Percentiles rank a stretch among this genome's conserved stretches.
phyloP scores from a whole-genome alignment of 2,329 filamentous ascomycete genomes.

The Paracorniculantispora psalliotae region DNA sequence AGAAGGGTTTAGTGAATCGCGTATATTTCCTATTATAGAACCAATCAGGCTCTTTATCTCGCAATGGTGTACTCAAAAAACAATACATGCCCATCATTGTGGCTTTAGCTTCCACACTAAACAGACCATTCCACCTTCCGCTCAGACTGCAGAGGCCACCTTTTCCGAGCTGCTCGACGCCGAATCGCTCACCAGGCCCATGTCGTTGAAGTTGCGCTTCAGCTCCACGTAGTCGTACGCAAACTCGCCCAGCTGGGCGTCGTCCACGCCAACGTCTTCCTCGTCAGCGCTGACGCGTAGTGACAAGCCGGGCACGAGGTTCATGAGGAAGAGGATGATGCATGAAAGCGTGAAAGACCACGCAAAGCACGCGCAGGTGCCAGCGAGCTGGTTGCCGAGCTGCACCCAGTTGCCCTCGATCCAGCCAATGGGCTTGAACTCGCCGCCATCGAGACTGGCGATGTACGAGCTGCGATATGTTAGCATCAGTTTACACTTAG shows the following conservation, averaged over 20 bases:
- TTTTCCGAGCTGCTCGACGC: slow-evolving; percentile 27
- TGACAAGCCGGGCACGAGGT: slow-evolving; percentile 65
- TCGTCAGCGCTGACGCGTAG: slow-evolving; percentile 63
- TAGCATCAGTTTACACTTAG: slow-evolving; percentile 14
- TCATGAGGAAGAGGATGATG: slow-evolving; percentile 65
- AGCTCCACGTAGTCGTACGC: slow-evolving; percentile 79
- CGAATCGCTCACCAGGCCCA: slow-evolving; percentile 14
- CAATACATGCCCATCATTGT: too few species aligned
- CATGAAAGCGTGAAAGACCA: slow-evolving; percentile 66
- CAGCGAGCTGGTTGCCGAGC: slow-evolving; percentile 66
- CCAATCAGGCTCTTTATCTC: too few species aligned
- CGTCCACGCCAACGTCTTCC: slow-evolving; percentile 66
- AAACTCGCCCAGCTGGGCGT: slow-evolving; percentile 75
- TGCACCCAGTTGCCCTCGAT: slow-evolving; percentile 66
- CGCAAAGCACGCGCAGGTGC: slow-evolving; percentile 57
- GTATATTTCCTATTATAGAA: too few species aligned
- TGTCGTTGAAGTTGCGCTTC: slow-evolving; percentile 54
- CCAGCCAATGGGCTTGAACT: slow-evolving; percentile 58
- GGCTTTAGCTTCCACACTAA: too few species aligned
- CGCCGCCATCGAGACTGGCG: slow-evolving; percentile 65
- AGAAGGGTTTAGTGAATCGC: too few species aligned
- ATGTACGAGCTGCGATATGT: slow-evolving; percentile 54
- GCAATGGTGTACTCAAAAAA: too few species aligned
- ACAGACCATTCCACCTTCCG: not conserved
- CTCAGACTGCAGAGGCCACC: slow-evolving; percentile 9